Base-by-base conservation (phyloP, 2,329 filamentous ascomycete species). In the Arthrinium puccinioides region DNA sequence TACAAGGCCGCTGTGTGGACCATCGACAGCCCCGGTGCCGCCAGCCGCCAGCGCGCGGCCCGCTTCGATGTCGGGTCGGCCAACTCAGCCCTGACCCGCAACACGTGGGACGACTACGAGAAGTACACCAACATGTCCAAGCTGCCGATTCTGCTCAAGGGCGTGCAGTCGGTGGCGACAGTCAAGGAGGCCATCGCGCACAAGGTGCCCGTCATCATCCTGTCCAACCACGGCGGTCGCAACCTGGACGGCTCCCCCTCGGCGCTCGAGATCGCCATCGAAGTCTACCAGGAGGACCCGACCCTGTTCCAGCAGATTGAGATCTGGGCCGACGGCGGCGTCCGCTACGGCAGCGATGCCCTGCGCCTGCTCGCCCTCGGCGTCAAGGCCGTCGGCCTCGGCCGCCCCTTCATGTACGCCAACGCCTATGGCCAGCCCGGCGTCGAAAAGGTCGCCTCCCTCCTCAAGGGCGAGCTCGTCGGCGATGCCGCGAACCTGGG, bases 361-460 rank as follows among this genome's bases (percentile, higher is more conserved):
- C 39, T 61, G 28, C 57, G 57, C 43, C 39, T 59, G n/a, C 47
- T 62, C 4, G 56, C 57, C 0, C 46, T 60, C 7, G 57, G 59
- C 7, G 59, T 58, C 6, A 44, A 45, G 6, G 55, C 53, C 18
- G 56, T 61, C n/a, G 50, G 67, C 14, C 41, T 72, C 5, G 68
- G 66, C 9, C 49, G 67, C 11, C 57, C 63, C 8, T 57, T 67
- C 43, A 68, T 72, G 65, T 72, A 60, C 46, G 60, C 65, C 13
- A 70, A 70, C 45, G 52, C 63, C 14, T 72, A 64, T 43, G 69
- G 69, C 6, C 51, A 54, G 21, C 55, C 58, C 5, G 69, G 69
- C 23, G 68, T 73, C 1, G 46, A 49, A 37, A 58, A 55, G 43
- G 60, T 56, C 2, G 61, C 69, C 32, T 43, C 62, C 14, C 55